Evolutionary conservation across 305 asterid species (phyloP).

Genomic region (Rubia balearica): DNA sequence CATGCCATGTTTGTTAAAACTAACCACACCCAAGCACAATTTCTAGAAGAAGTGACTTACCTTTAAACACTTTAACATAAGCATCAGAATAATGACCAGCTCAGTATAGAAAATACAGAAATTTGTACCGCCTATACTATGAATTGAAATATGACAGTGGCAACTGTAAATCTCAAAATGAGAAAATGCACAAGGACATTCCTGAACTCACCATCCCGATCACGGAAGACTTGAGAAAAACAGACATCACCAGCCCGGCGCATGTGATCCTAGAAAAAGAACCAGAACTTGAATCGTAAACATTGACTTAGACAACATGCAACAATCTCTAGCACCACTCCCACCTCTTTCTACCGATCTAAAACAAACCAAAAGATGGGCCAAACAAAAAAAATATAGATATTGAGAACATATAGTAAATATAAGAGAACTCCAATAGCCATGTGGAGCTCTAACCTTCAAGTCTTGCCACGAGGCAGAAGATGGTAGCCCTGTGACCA

Average conservation of each 20-base stretch:
- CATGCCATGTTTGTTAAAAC: not conserved
- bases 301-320: not conserved
- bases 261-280: conserved; percentile 68
- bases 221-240: conserved; percentile 80
- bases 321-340: not conserved
- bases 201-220: conserved; percentile 48
- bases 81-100: not conserved
- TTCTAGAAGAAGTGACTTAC: not conserved
- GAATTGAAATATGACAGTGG: not conserved
- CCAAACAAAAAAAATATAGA: not conserved
- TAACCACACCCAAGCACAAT: not conserved
- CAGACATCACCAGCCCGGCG: conserved; percentile 92
- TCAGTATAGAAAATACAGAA: not conserved
- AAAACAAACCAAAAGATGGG: too few species aligned
- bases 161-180: not conserved
- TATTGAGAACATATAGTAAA: not conserved
- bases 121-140: not conserved
- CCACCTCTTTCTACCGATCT: not conserved
- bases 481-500: conserved; percentile 77
- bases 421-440: not conserved
- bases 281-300: not conserved
- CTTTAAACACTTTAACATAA: not conserved
- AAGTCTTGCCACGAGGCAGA: conserved; percentile 96
- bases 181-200: not conserved
- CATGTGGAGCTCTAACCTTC: conserved; percentile 43